Conservation (phyloP, 2,329 filamentous ascomycete species). For the Hypoxylon sp. region DNA sequence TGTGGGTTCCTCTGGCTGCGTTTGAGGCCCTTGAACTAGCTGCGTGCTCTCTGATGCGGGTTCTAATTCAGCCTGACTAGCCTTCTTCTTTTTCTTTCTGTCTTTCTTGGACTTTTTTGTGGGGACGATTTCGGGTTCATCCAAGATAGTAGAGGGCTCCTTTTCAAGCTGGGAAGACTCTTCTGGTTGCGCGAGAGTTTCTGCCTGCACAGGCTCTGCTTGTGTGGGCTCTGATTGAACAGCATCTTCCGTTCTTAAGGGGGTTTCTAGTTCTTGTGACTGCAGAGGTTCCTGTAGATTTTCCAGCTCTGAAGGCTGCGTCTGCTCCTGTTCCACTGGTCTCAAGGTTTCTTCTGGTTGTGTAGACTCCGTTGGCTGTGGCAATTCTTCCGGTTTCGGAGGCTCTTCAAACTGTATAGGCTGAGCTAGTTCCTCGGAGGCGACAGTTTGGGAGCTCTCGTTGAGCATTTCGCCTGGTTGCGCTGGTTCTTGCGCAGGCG, state of each 20-base stretch:
- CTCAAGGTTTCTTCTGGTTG: background rate
- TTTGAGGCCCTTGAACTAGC: conserved; percentile 21
- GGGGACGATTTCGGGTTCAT: conserved; percentile 40
- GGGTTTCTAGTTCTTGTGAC: conserved; percentile 8
- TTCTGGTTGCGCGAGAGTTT: conserved; percentile 8
- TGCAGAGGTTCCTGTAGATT: conserved; percentile 8
- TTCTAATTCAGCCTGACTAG: conserved; percentile 32
- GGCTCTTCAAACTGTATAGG: conserved; percentile 4
- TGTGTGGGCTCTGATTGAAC: background rate
- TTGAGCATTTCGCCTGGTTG: conserved; percentile 33
- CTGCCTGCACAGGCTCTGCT: conserved; percentile 2
- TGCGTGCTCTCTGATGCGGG: no score
- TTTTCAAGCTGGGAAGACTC: conserved; percentile 21
- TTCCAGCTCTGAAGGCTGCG: conserved; percentile 3
- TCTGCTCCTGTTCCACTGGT: conserved; percentile 4
- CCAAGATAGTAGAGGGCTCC: conserved; percentile 18
- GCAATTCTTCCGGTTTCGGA: background rate
- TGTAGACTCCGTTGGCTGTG: background rate
- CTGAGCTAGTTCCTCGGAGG: conserved; percentile 7
- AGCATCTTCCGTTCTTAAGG: background rate
- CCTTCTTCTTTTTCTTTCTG: conserved; percentile 54
- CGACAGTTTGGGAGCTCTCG: background rate
- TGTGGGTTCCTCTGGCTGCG: background rate
- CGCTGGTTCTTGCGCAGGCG: conserved; percentile 38
- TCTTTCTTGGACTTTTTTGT: conserved; percentile 54